These are phyloP conservation scores for Akebia trifoliata DNA, from an alignment of 164 flowering plant species.

Conservation along the genomic window DNA sequence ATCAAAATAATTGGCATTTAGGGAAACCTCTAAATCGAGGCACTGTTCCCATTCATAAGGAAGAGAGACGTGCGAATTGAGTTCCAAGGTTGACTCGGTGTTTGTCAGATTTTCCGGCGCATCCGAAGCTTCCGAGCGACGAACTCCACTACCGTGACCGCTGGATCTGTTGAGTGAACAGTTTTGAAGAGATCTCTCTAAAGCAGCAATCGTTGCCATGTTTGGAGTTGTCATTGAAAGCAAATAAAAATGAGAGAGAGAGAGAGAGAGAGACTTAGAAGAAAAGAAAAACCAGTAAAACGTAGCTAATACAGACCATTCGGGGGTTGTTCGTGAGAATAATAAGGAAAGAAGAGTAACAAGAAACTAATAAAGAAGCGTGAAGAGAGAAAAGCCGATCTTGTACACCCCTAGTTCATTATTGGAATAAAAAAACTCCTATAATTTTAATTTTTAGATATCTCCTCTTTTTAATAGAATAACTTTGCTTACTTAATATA, in stretches of 20 bases:
- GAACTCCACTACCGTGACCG: slow-evolving; percentile 9
- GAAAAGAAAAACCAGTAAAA: not conserved
- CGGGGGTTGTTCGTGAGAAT: too few species aligned
- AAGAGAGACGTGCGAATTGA: slow-evolving; percentile 67
- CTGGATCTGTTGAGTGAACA: slow-evolving; percentile 46
- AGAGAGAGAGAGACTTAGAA: not conserved
- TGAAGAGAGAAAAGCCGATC: too few species aligned
- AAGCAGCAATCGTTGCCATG: slow-evolving; percentile 56
- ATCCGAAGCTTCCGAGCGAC: slow-evolving; percentile 19
- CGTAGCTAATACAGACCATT: not conserved
- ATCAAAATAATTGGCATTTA: not conserved
- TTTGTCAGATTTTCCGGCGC: slow-evolving; percentile 11
- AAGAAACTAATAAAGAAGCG: too few species aligned
- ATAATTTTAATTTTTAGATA: too few species aligned
- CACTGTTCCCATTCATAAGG: slow-evolving; percentile 95
- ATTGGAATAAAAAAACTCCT: too few species aligned
- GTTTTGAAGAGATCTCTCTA: slow-evolving; percentile 68
- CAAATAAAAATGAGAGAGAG: not conserved
- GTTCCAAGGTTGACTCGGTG: slow-evolving; percentile 46
- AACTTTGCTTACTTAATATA: too few species aligned
- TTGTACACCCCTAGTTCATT: too few species aligned
- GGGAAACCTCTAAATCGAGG: slow-evolving; percentile 77
- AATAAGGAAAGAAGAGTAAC: too few species aligned
- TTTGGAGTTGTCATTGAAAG: slow-evolving; percentile 40
- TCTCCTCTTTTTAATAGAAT: too few species aligned